Evolutionary conservation across 202 grass and related monocot species (phyloP), one percentile per base, ranked within the genome.

Genomic region (Musa balbisiana): DNA sequence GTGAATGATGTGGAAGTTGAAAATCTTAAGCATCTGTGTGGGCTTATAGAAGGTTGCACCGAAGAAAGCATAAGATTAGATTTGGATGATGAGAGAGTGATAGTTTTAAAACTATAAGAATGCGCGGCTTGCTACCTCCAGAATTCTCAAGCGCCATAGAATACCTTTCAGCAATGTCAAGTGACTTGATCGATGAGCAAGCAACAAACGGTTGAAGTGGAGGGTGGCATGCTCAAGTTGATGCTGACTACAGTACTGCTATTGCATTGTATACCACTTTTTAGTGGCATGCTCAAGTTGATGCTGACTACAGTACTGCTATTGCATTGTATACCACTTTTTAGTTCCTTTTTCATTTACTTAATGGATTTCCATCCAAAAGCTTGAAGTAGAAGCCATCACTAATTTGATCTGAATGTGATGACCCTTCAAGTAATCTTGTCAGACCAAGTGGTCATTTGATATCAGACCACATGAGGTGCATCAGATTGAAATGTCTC

Each of bases 51-150:
- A 81, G 69, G 72, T 60, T 94, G 87, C 79, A 79, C 77, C 0
- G 75, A 89, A 77, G 91, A 98, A 85, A 98, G 83, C 74, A 64
- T 98, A 81, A 91, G 89, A 76, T 90, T 98, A 29, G 88, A 98
- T 87, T 82, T 94, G 76, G 94, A 98, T 10, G 94, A 98, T 55
- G 94, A 92, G 80, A 91, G 89, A 74, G 87, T 94, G 55, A 94
- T 94, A 8, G 52, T 92, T 22, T 79, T 98, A 19, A 19, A 94
- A 94, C 24, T 98, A 88, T 55, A 72, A 92, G 56, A 89, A 83
- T 15, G 94, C 94, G 1, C 86, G 76, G 82, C 76, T 91, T 8
- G 94, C 94, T 13, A 92, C 91, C 5, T 86, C 88, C 52, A 83
- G 87, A 51, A 91, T 98, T 81, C 75, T 98, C 52, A 92, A 88